Evolutionary conservation across 352 stramenopile genomes (phyloP).

Genomic region (Phytophthora cajani): DNA sequence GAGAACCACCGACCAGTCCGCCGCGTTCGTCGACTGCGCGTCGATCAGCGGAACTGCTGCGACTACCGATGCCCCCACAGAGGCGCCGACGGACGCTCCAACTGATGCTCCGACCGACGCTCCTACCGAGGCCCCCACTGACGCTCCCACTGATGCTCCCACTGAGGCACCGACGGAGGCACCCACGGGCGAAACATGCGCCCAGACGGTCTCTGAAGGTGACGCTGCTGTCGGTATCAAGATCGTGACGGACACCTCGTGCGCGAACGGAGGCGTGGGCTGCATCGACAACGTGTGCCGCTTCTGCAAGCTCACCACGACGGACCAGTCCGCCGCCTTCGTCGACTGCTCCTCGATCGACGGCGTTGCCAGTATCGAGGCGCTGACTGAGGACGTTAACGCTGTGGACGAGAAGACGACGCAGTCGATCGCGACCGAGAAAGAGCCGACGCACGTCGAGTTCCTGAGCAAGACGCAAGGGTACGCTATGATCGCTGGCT

Average conservation of each 20-base stretch:
- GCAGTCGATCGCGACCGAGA: constrained; percentile 5
- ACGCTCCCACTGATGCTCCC: constrained; percentile 13
- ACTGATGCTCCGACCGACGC: constrained; percentile 12
- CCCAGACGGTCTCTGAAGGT: constrained; percentile 23
- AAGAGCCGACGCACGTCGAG: neutral
- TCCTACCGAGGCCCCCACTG: constrained; percentile 13
- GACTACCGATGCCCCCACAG: constrained; percentile 13
- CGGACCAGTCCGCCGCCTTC: constrained; percentile 30
- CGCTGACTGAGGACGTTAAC: constrained; percentile 5
- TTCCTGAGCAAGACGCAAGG: constrained; percentile 16
- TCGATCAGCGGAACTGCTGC: constrained; percentile 9
- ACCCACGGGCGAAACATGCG: constrained; percentile 12
- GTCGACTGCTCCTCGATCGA: constrained; percentile 27
- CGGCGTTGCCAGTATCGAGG: constrained; percentile 1
- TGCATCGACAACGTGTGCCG: constrained; percentile 54
- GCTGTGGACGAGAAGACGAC: constrained; percentile 2
- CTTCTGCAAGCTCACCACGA: constrained; percentile 46
- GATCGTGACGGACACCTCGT: constrained; percentile 43
- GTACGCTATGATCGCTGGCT: constrained; percentile 16
- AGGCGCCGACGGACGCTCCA: neutral
- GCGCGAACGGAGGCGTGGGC: constrained; percentile 39
- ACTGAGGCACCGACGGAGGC: constrained; percentile 2
- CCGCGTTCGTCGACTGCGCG: constrained; percentile 29
- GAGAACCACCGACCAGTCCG: constrained; percentile 25
- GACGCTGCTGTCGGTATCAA: constrained; percentile 47